Evolutionary conservation across 2,329 filamentous ascomycete species (phyloP).

Genomic region (Exophiala bonariae): DNA sequence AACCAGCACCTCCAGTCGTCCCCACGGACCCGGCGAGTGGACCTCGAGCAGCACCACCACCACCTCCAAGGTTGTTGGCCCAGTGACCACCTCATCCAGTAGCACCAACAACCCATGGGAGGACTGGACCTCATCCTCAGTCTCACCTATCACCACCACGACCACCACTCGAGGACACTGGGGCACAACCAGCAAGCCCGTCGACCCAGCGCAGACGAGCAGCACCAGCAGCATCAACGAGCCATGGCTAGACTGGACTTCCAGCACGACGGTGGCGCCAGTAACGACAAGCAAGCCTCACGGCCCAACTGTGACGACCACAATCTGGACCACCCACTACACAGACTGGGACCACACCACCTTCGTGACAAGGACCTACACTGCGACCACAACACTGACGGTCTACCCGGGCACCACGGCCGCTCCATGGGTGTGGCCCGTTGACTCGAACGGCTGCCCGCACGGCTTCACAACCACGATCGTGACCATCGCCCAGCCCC

Average conservation of each 20-base stretch:
- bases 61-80: neutral
- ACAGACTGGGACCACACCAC: slow-evolving; percentile 20
- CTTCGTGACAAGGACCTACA: slow-evolving; percentile 22
- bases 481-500: slow-evolving; percentile 35
- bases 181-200: slow-evolving; percentile 9
- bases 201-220: neutral
- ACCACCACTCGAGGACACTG: slow-evolving; percentile 7
- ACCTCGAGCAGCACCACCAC: slow-evolving; percentile 3
- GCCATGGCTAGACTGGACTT: slow-evolving; percentile 37
- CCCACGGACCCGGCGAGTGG: slow-evolving; percentile 2
- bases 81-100: slow-evolving; percentile 3
- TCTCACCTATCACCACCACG: slow-evolving; percentile 5
- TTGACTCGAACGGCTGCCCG: slow-evolving; percentile 30
- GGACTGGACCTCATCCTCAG: slow-evolving; percentile 8
- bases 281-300: slow-evolving; percentile 42
- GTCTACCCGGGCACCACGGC: slow-evolving; percentile 1
- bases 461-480: slow-evolving; percentile 40
- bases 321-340: slow-evolving; percentile 7
- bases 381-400: slow-evolving; percentile 31
- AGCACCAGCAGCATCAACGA: slow-evolving; percentile 5
- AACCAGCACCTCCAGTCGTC: slow-evolving; percentile 6
- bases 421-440: slow-evolving; percentile 22
- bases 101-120: slow-evolving; percentile 11
- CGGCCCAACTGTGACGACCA: slow-evolving; percentile 29
- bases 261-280: slow-evolving; percentile 6